Base-by-base conservation (phyloP, 441 rosid species). In the Rhodomyrtus psidioides region DNA sequence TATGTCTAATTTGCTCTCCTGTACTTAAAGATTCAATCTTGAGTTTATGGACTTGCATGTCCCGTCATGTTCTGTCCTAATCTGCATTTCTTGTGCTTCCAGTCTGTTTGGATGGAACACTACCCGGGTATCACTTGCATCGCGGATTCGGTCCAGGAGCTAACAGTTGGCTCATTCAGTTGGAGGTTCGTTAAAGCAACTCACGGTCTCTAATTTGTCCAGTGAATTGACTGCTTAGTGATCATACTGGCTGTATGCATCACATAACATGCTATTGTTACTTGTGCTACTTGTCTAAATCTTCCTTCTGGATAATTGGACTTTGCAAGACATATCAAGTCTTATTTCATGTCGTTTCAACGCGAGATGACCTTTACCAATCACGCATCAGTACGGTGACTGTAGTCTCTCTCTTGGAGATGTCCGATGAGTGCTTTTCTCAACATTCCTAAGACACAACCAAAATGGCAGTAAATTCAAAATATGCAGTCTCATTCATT, bases 41-140 rank as follows among this genome's bases (percentile, higher is more conserved):
- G 12, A 46, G 53, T 46, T 54, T 60, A 81, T 83, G 84, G 76
- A 86, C 75, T 70, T 76, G 23, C 75, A 21, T 17, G 15, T 82
- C 19, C 26, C 28, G 17, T 82, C 53, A 34, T 49, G 16, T 55
- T 16, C 85, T 76, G 86, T 76, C 82, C 85, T 85, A 85, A 83
- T 89, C 21, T 26, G n/a, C 56, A 28, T 53, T 5, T 62, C 26
- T 86, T 53, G 85, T 84, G 85, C 86, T 82, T 83, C 75, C 94
- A 97, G 99, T 97, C 62, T 97, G 99, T 90, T 91, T 96, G 91
- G 99, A 96, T 93, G 99, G 99, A 90, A 94, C 99, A 70, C 88
- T 95, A 87, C 99, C 99, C 46, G 99, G 99, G 53, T 97, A 97
- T 89, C 99, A 97, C 90, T 87, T 93, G 83, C 98, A 95, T 85